A percentile compares a stretch with the other conserved stretches of the same genome.
These are phyloP conservation scores for Populus tremula DNA, from an alignment of 345 rosid species.

Conservation along the genomic window DNA sequence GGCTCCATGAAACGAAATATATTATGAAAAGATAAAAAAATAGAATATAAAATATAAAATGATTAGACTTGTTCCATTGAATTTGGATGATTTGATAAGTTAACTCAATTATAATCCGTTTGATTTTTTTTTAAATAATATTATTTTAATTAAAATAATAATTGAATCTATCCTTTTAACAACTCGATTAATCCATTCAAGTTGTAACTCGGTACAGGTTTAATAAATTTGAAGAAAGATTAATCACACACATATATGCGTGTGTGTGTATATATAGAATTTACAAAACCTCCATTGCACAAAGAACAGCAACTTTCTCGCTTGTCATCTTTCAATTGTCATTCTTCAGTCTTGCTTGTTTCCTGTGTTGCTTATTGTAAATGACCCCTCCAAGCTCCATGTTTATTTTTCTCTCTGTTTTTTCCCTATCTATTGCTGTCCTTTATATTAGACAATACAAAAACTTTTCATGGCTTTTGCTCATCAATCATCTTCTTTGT, in stretches of 20 bases:
- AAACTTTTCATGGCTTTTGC: slow-evolving; percentile 16
- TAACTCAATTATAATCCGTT: no score
- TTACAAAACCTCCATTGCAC: not conserved
- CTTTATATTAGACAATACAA: not conserved
- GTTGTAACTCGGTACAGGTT: no score
- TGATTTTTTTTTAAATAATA: no score
- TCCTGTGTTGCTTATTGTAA: slow-evolving; percentile 27
- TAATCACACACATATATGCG: no score
- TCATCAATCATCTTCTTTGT: slow-evolving; percentile 2
- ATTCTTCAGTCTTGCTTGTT: slow-evolving; percentile 1
- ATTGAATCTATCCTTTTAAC: no score
- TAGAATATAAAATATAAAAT: not conserved
- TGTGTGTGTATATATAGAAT: no score
- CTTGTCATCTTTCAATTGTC: slow-evolving; percentile 33
- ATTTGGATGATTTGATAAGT: no score
- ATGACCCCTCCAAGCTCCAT: slow-evolving; percentile 14
- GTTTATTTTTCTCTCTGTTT: slow-evolving; percentile 17
- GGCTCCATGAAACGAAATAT: no score
- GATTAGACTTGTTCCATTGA: no score
- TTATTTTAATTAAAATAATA: no score
- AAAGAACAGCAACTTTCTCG: not conserved
- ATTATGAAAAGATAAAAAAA: not conserved
- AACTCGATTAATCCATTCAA: no score
- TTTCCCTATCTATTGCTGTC: slow-evolving; percentile 15
- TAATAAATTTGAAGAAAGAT: no score